Evolutionary conservation across 176 grass and related monocot genomes (phyloP).

Genomic region (Oryza punctata): DNA sequence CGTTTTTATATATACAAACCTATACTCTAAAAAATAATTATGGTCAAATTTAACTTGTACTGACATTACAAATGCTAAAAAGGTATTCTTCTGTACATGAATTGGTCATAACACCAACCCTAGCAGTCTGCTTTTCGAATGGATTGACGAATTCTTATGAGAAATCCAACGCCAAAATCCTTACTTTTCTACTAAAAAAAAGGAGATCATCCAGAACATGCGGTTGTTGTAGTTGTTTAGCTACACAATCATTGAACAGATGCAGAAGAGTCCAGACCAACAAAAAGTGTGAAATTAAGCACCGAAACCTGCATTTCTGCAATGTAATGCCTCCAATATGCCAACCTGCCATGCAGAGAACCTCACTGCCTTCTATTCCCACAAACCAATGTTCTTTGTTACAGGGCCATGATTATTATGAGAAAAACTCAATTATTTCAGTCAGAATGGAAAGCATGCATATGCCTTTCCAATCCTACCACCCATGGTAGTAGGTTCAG

Average conservation of each 20-base stretch:
- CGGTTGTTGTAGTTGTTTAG: not conserved
- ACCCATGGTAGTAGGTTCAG: not conserved
- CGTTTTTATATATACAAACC: not conserved
- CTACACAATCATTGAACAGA: slow-evolving; percentile 21
- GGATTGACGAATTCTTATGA: not conserved
- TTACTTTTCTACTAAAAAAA: not conserved
- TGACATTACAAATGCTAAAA: too few relatives aligned
- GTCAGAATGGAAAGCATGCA: not conserved
- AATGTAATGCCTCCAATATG: slow-evolving; percentile 27
- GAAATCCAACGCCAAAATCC: not conserved
- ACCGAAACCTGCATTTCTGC: slow-evolving; percentile 13
- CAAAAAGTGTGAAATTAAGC: slow-evolving; percentile 12
- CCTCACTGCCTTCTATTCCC: not conserved
- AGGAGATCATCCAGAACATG: slow-evolving; percentile 26
- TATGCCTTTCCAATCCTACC: slow-evolving; percentile 30
- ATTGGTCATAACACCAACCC: not conserved
- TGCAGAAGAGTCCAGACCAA: slow-evolving; percentile 23
- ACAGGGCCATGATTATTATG: not conserved
- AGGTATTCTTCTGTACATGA: not conserved
- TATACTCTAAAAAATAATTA: not conserved
- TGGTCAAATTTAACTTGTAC: not conserved
- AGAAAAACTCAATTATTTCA: slow-evolving; percentile 35
- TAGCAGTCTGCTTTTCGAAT: not conserved
- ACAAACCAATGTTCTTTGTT: slow-evolving; percentile 19
- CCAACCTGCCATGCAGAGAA: slow-evolving; percentile 16